phyloP scores from a whole-genome alignment of 345 rosid genomes.

The Mallotus nudiflorus region DNA sequence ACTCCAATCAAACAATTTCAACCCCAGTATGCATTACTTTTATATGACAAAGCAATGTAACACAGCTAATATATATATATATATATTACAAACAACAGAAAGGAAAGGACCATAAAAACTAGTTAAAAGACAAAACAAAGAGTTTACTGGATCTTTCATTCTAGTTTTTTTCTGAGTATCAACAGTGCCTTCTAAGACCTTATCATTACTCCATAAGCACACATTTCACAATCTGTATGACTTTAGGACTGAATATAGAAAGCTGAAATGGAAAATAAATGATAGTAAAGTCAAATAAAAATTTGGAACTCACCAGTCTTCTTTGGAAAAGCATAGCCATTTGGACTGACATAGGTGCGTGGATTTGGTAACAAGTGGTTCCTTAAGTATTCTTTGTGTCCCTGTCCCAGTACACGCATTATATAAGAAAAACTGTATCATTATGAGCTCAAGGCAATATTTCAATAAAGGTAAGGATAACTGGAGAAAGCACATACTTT shows the following conservation, averaged over 20 bases:
- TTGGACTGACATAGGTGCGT: conserved; percentile 54
- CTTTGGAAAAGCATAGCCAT: conserved; percentile 66
- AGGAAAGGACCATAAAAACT: neutral
- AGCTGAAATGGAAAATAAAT: neutral
- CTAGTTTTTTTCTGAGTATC: neutral
- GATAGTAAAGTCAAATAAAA: neutral
- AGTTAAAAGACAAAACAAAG: neutral
- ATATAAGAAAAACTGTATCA: conserved; percentile 11
- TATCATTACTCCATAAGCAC: neutral
- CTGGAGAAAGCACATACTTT: conserved; percentile 46
- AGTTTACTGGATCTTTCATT: neutral
- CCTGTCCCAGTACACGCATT: conserved; percentile 44
- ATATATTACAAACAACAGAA: no score
- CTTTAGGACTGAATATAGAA: neutral
- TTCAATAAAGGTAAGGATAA: conserved; percentile 5
- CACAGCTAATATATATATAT: no score
- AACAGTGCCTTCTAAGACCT: neutral
- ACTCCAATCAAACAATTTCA: no score
- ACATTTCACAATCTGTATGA: neutral
- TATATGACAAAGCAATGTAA: neutral
- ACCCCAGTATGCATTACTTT: no score
- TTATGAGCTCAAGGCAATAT: conserved; percentile 1
- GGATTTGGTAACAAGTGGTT: conserved; percentile 82
- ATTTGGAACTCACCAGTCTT: conserved; percentile 50
- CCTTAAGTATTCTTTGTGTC: conserved; percentile 70